Evolutionary conservation across 305 asterid genomes (phyloP).

Genomic region (Stenogyne calaminthoides): DNA sequence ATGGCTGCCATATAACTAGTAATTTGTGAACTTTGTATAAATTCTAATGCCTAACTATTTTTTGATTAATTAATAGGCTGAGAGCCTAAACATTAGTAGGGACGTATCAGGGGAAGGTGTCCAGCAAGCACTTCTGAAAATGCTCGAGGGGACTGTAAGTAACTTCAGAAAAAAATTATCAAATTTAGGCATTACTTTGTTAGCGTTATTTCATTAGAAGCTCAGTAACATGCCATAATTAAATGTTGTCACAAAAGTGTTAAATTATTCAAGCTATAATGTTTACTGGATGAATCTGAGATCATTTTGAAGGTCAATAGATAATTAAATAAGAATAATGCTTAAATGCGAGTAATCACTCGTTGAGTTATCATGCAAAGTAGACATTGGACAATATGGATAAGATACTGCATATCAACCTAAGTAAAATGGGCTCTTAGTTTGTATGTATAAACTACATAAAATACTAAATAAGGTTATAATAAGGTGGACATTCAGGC

Average conservation of each 20-base stretch:
- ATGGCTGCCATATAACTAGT: neutral
- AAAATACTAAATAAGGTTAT: neutral
- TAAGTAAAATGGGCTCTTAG: neutral
- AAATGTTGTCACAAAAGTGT: constrained; percentile 1
- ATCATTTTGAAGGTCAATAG: neutral
- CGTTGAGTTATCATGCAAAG: neutral
- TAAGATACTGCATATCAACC: neutral
- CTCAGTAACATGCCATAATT: constrained; percentile 6
- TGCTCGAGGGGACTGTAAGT: constrained; percentile 99
- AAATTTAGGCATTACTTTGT: neutral
- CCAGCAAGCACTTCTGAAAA: constrained; percentile 88
- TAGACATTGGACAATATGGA: neutral
- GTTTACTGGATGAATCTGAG: constrained; percentile 1
- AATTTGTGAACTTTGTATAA: neutral
- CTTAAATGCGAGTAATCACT: neutral
- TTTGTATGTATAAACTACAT: neutral
- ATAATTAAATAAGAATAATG: neutral
- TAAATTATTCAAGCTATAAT: neutral
- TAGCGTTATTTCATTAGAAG: neutral
- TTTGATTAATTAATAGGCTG: constrained; percentile 57
- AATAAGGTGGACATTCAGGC: neutral
- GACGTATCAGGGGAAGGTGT: constrained; percentile 98
- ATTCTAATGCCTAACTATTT: constrained; percentile 14
- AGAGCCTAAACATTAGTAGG: constrained; percentile 89
- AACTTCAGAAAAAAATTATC: neutral